These are phyloP conservation scores for Fusarium coicis DNA, from an alignment of 2,329 filamentous ascomycete genomes.

Conservation along the genomic window DNA sequence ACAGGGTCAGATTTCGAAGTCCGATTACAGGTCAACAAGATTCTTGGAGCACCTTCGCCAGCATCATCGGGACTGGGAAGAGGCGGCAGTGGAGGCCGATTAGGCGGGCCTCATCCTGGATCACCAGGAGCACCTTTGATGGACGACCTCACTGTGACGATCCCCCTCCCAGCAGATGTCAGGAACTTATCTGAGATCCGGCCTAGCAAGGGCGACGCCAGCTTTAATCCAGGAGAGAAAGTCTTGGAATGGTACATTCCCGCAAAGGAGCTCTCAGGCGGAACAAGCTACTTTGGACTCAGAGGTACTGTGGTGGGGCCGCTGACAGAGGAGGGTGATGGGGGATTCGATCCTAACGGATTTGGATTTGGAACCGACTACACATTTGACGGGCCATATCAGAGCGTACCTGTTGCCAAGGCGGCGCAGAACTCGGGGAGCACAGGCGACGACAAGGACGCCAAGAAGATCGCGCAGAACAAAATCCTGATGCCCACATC, in stretches of 20 bases:
- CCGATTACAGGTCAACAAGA: conserved; percentile 75
- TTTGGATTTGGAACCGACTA: conserved; percentile 65
- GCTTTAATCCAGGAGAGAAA: conserved; percentile 78
- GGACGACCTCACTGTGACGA: conserved; percentile 80
- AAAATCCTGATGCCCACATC: conserved; percentile 84
- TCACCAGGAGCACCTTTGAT: conserved; percentile 70
- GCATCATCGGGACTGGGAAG: conserved; percentile 52
- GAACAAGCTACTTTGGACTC: conserved; percentile 76
- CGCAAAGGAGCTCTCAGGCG: conserved; percentile 76
- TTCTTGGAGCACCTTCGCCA: conserved; percentile 61
- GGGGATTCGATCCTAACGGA: conserved; percentile 61
- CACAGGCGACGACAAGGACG: conserved; percentile 59
- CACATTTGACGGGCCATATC: conserved; percentile 67
- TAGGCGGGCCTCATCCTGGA: conserved; percentile 59
- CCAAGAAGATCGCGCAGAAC: conserved; percentile 72
- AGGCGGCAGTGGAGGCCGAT: conserved; percentile 54
- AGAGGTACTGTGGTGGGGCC: conserved; percentile 82
- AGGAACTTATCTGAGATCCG: conserved; percentile 86
- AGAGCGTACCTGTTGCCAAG: conserved; percentile 55
- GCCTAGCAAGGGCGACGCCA: conserved; percentile 83
- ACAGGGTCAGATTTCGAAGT: conserved; percentile 90
- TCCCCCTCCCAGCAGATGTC: conserved; percentile 82
- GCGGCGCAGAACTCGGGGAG: conserved; percentile 45
- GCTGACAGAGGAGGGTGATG: conserved; percentile 60
- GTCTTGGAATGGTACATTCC: conserved; percentile 85